Conservation (phyloP, 148 eudicot species). For the Vaccinium darrowii region DNA sequence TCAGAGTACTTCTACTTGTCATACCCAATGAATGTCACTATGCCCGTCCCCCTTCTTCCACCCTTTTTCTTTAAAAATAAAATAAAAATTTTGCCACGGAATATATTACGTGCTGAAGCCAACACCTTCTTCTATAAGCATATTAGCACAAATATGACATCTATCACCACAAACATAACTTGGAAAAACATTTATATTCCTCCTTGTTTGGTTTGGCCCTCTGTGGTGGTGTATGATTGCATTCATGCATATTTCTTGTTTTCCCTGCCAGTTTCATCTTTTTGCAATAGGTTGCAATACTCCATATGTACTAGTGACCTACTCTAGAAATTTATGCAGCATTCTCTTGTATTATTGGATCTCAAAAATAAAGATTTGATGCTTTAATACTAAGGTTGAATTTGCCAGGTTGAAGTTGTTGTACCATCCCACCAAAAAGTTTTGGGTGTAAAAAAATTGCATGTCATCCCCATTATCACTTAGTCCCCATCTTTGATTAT, state of each 20-base stretch:
- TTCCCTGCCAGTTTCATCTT: background rate
- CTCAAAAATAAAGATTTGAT: background rate
- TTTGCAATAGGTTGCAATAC: background rate
- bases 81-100: background rate
- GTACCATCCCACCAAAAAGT: conserved; percentile 21
- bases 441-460: background rate
- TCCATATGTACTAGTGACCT: background rate
- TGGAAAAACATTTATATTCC: background rate
- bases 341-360: background rate
- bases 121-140: background rate
- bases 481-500: conserved; percentile 29
- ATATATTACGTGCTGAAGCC: background rate
- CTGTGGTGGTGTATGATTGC: background rate
- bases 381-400: background rate
- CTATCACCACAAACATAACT: too few relatives aligned
- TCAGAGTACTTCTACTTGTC: background rate
- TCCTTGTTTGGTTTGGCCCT: background rate
- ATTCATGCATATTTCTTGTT: background rate
- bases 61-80: background rate
- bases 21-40: background rate
- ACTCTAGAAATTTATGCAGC: background rate
- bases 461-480: conserved; percentile 24
- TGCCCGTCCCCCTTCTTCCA: background rate
- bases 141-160: background rate
- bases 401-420: conserved; percentile 18